phyloP scores from a whole-genome alignment of 495 filamentous ascomycete genomes.

The Hyphodiscus hymeniophilus region DNA sequence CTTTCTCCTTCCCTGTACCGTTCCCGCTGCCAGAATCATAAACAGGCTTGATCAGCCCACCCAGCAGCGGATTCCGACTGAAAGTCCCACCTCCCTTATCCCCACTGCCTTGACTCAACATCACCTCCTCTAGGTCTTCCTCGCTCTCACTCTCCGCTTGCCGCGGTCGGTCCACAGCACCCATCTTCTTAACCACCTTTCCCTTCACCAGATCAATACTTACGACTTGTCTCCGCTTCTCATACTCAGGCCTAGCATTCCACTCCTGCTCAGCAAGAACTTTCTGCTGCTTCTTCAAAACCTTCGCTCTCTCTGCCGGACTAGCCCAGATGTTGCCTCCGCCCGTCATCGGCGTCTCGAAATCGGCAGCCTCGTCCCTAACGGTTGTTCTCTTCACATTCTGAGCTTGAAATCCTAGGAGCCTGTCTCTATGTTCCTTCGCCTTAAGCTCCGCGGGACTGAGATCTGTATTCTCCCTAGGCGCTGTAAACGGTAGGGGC shows the following conservation, averaged over 20 bases:
- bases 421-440: conserved; percentile 69
- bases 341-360: conserved; percentile 62
- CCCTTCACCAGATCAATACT: conserved; percentile 75
- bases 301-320: conserved; percentile 76
- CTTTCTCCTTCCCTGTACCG: conserved; percentile 21
- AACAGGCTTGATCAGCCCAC: conserved; percentile 69
- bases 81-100: conserved; percentile 52
- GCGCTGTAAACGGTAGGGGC: conserved; percentile 38
- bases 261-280: conserved; percentile 82
- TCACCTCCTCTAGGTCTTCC: conserved; percentile 23
- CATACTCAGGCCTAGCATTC: conserved; percentile 83
- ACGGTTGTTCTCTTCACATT: conserved; percentile 84
- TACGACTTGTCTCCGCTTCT: conserved; percentile 82
- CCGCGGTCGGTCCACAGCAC: conserved; percentile 40
- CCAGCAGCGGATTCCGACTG: conserved; percentile 76
- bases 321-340: conserved; percentile 79
- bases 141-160: conserved; percentile 40
- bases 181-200: conserved; percentile 71
- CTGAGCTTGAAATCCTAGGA: conserved; percentile 78
- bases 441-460: conserved; percentile 46
- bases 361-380: conserved; percentile 89
- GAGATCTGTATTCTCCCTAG: conserved; percentile 20
- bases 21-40: conserved; percentile 45
- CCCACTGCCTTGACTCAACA: conserved; percentile 21
- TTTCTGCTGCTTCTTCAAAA: conserved; percentile 87